Percentiles rank a stretch among this genome's conserved stretches.
These are phyloP conservation scores for Kwoniella dejecticola DNA, from an alignment of 768 basidiomycete species.

Conservation along the genomic window DNA sequence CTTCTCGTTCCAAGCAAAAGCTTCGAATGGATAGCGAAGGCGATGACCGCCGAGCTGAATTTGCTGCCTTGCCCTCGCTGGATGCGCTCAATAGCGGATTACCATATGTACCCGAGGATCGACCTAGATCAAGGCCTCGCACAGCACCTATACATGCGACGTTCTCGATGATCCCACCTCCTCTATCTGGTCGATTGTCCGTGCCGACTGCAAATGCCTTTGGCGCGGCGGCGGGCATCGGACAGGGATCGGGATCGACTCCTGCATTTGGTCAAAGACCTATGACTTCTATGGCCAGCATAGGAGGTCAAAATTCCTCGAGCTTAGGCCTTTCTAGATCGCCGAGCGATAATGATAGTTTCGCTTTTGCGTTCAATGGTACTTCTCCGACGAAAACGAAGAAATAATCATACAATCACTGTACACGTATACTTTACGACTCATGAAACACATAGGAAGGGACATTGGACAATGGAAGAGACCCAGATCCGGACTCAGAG, in stretches of 20 bases:
- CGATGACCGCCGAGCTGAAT: slow-evolving; percentile 13
- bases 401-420: background rate
- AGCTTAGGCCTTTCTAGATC: background rate
- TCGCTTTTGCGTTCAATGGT: slow-evolving; percentile 1
- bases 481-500: no score
- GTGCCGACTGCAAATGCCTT: background rate
- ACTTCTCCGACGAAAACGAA: slow-evolving; percentile 1
- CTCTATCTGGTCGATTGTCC: slow-evolving; percentile 22
- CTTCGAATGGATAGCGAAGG: slow-evolving; percentile 2
- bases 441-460: no score
- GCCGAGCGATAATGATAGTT: background rate
- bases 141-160: slow-evolving; percentile 42
- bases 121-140: slow-evolving; percentile 28
- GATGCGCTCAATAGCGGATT: slow-evolving; percentile 40
- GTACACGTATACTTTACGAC: no score
- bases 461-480: no score
- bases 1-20: slow-evolving; percentile 31
- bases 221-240: background rate
- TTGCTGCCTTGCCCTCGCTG: slow-evolving; percentile 38
- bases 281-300: slow-evolving; percentile 20
- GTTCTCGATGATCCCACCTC: slow-evolving; percentile 27
- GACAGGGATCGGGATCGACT: no score
- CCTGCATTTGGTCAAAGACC: slow-evolving; percentile 16
- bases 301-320: background rate
- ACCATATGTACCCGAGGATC: slow-evolving; percentile 35